Percentiles rank a stretch among this genome's conserved stretches.
These are phyloP conservation scores for Phialemoniopsis sp. DNA, from an alignment of 2,329 filamentous ascomycete species.

Conservation along the genomic window DNA sequence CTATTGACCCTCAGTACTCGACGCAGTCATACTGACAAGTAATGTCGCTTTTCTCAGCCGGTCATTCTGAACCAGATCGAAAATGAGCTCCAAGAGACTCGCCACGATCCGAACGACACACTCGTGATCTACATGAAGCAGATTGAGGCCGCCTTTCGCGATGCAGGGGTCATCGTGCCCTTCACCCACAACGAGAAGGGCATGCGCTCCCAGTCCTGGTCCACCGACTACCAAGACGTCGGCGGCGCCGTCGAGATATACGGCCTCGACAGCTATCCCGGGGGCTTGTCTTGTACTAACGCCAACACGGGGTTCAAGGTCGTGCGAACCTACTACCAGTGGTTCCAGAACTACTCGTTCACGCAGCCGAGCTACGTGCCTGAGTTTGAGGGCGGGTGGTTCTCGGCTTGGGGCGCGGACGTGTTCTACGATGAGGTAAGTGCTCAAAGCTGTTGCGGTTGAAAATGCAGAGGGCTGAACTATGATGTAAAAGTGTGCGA, in stretches of 20 bases:
- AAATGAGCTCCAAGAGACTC: conserved; percentile 45
- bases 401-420: conserved; percentile 46
- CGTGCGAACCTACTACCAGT: conserved; percentile 49
- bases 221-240: conserved; percentile 49
- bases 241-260: conserved; percentile 50
- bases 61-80: conserved; percentile 49
- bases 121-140: conserved; percentile 49
- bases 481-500: conserved; percentile 21
- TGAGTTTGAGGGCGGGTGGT: conserved; percentile 50
- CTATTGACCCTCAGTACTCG: no score
- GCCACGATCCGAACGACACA: conserved; percentile 34
- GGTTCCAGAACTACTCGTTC: conserved; percentile 51
- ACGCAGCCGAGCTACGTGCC: conserved; percentile 49
- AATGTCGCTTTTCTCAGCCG: conserved; percentile 47
- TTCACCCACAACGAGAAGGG: conserved; percentile 47
- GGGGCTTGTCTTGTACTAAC: conserved; percentile 45
- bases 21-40: no score
- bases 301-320: conserved; percentile 41
- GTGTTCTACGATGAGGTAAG: conserved; percentile 41
- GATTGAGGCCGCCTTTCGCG: conserved; percentile 37
- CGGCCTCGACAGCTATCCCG: conserved; percentile 40
- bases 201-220: conserved; percentile 43
- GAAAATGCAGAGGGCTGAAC: no score
- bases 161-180: conserved; percentile 43
- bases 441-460: no score